Conservation (phyloP, 2,329 filamentous ascomycete species). For the Periconia digitata region DNA sequence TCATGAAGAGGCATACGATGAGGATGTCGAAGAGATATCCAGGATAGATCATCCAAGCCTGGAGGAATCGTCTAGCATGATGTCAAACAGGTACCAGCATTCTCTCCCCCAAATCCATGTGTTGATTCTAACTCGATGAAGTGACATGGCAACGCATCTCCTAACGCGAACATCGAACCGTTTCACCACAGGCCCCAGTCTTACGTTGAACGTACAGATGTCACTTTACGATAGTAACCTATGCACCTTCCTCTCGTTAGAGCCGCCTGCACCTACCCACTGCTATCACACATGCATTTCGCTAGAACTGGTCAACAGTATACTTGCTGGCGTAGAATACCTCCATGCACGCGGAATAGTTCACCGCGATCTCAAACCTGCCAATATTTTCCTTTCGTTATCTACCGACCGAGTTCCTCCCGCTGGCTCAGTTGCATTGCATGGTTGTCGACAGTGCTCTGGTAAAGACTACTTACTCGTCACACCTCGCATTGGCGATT, state of each 20-base stretch:
- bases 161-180: constrained; percentile 17
- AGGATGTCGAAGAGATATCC: constrained; percentile 54
- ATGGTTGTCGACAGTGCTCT: constrained; percentile 51
- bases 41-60: constrained; percentile 26
- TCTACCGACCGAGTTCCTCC: constrained; percentile 37
- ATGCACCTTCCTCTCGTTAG: constrained; percentile 55
- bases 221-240: constrained; percentile 65
- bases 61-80: constrained; percentile 29
- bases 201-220: constrained; percentile 70
- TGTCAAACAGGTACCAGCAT: constrained; percentile 39
- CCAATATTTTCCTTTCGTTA: constrained; percentile 66
- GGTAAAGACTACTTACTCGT: constrained; percentile 45
- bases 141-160: constrained; percentile 30
- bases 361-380: constrained; percentile 69
- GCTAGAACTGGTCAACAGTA: constrained; percentile 58
- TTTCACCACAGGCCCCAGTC: constrained; percentile 23
- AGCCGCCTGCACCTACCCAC: constrained; percentile 44
- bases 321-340: constrained; percentile 66
- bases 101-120: not conserved
- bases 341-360: constrained; percentile 63
- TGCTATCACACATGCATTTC: constrained; percentile 65
- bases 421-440: constrained; percentile 51
- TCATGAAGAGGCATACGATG: constrained; percentile 39
- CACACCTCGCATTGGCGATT: constrained; percentile 67
- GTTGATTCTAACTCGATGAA: constrained; percentile 7